Evolutionary conservation across 169 alveolate species (phyloP).

Genomic region (Plasmodium gaboni): DNA sequence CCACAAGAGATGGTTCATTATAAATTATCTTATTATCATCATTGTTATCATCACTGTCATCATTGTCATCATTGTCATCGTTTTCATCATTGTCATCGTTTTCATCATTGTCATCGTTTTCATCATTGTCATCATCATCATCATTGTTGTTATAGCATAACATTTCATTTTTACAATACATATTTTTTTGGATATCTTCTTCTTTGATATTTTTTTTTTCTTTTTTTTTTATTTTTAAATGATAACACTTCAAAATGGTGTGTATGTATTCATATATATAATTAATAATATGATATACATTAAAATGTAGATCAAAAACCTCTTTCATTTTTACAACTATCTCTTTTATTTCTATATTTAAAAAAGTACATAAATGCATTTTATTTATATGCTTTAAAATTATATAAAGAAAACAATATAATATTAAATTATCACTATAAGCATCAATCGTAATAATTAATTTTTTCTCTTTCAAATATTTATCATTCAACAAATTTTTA

Average conservation of each 20-base stretch:
- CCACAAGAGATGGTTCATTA: neutral
- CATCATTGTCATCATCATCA: too few species aligned
- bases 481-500: neutral
- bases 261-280: slow-evolving; percentile 2
- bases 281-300: slow-evolving; percentile 18
- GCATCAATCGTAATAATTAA: slow-evolving; percentile 36
- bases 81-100: too few species aligned
- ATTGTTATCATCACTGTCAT: neutral
- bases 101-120: too few species aligned
- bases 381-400: slow-evolving; percentile 20
- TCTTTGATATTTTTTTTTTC: neutral
- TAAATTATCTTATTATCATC: neutral
- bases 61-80: too few species aligned
- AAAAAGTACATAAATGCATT: slow-evolving; percentile 3
- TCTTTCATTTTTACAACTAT: slow-evolving; percentile 7
- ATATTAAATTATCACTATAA: slow-evolving; percentile 47
- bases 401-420: slow-evolving; percentile 21
- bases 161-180: neutral
- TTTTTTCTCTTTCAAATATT: slow-evolving; percentile 3
- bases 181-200: neutral
- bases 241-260: neutral
- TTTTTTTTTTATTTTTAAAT: neutral
- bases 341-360: slow-evolving; percentile 12
- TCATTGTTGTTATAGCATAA: too few species aligned
- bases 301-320: slow-evolving; percentile 22